Evolutionary conservation across 495 filamentous ascomycete species (phyloP), one percentile per base, ranked within the genome.

Genomic region (Penicillium robsamsonii): DNA sequence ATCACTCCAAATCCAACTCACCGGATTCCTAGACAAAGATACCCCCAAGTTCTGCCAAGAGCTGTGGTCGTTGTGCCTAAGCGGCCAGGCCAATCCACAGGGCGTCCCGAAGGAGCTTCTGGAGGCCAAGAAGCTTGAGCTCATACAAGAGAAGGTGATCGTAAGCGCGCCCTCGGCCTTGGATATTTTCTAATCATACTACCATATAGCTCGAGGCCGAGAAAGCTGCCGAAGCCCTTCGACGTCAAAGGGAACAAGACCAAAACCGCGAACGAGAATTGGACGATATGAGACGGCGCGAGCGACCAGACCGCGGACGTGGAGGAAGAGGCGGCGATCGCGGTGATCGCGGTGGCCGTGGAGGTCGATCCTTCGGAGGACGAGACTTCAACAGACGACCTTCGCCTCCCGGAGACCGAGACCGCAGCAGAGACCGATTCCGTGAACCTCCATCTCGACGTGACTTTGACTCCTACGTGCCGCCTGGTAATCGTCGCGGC

Each of bases 91-190:
- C 46, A 96, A 86, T 67, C 83, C 88, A 1, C 88, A 92, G 69
- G 93, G 93, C 44, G 90, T 99, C 37, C 94, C 94, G 0, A 92
- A 95, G 68, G 93, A 97, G 72, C 77, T 98, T 31, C 69, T 98
- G 7, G 95, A 97, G 67, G 91, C 92, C 4, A 98, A 98, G 79
- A 98, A 97, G 73, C 75, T 88, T 20, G 94, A 97, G 67, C 77
- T 98, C 37, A 87, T 92, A 35, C 90, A 96, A 70, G 90, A 96
- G 63, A 96, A 95, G 86, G 94, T 94, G 71, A 22, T 61, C 50
- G 5, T 3, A 17, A 30, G 2, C 13, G 5, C 17, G 5, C 22
- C 1, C 0, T 22, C 10, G 7, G 25, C 13, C 20, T n/a, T 9
- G 27, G 10, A 13, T 38, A 20, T 44, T 15, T 40, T 40, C 48